Base-by-base conservation (phyloP, 106 monocot species). In the Amphibolis antarctica region DNA sequence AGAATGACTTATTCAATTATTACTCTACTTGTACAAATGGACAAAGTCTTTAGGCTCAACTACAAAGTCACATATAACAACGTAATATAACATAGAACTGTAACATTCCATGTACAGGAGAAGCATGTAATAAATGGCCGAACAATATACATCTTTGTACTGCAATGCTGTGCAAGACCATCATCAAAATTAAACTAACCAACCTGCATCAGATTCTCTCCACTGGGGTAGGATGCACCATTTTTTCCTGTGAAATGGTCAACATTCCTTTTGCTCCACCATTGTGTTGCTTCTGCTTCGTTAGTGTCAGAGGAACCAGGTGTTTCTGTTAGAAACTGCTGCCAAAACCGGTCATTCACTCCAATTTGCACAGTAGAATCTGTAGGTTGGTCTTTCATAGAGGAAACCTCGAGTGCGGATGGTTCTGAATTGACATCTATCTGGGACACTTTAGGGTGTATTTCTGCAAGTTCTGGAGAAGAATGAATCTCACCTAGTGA, bases 341-440 rank as follows among this genome's bases (percentile, higher is more conserved):
- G 79, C 94, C 94, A 94, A 42, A 94, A 94, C 28, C 81, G 65
- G 69, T 96, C 94, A 56, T 96, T 96, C 31, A 29, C 77, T 14
- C 92, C 82, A 26, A 71, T 10, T 9, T 57, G 62, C 44, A 55
- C 60, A 4, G 43, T 46, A 50, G 76, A 15, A 48, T 4, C 56
- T 20, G 13, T 29, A 28, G 63, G 44, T 45, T 26, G 48, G 45
- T 85, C 74, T 67, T 47, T 67, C 9, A 55, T 46, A 21, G 72
- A 75, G 46, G 73, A 67, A 54, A 54, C 65, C 46, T 74, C 82
- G 59, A 74, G 68, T 53, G 42, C 71, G 49, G 60, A 47, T 12
- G 88, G 82, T 60, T 84, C 78, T 9, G 77, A 76, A 50, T 89
- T 89, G 52, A 86, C 80, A 66, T 96, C 94, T 29, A 94, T 89